Percentiles rank a stretch among this genome's conserved stretches.
phyloP scores from a whole-genome alignment of 768 basidiomycete species.

The Phaffia australis region DNA sequence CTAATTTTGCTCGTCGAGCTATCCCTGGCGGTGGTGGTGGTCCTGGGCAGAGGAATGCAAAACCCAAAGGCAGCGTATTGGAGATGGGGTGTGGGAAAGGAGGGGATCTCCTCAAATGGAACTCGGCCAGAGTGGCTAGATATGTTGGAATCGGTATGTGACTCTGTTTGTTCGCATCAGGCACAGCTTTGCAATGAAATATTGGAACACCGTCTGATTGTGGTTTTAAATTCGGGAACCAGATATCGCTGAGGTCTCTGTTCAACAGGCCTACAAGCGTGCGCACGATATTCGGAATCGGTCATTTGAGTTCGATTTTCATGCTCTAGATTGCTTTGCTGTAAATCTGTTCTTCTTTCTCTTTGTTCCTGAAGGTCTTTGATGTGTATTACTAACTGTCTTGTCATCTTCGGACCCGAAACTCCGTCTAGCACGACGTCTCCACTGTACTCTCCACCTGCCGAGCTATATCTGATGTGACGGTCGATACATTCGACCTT shows the following conservation, averaged over 20 bases:
- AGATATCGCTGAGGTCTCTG: constrained; percentile 55
- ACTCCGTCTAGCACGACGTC: too few relatives aligned
- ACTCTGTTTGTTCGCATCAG: too few relatives aligned
- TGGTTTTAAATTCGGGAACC: too few relatives aligned
- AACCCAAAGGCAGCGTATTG: constrained; percentile 60
- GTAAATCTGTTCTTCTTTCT: constrained; percentile 32
- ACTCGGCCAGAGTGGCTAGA: constrained; percentile 69
- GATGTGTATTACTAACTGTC: neutral
- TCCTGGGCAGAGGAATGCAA: constrained; percentile 30
- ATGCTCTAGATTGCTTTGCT: constrained; percentile 76
- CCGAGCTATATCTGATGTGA: constrained; percentile 37
- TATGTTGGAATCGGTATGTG: constrained; percentile 65
- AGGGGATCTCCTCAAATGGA: constrained; percentile 92
- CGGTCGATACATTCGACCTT: constrained; percentile 70
- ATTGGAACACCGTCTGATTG: too few relatives aligned
- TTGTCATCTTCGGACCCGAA: constrained; percentile 31
- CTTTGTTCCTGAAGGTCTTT: neutral
- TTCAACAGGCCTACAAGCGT: constrained; percentile 71
- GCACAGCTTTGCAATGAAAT: neutral
- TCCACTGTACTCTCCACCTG: constrained; percentile 39
- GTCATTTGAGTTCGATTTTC: constrained; percentile 45
- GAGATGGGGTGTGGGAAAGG: constrained; percentile 99
- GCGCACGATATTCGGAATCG: constrained; percentile 28
- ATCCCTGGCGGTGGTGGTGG: constrained; percentile 38
- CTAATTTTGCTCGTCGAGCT: constrained; percentile 68